Conservation (phyloP, 768 basidiomycete species). For the Strobilomyces echinocephalus region DNA sequence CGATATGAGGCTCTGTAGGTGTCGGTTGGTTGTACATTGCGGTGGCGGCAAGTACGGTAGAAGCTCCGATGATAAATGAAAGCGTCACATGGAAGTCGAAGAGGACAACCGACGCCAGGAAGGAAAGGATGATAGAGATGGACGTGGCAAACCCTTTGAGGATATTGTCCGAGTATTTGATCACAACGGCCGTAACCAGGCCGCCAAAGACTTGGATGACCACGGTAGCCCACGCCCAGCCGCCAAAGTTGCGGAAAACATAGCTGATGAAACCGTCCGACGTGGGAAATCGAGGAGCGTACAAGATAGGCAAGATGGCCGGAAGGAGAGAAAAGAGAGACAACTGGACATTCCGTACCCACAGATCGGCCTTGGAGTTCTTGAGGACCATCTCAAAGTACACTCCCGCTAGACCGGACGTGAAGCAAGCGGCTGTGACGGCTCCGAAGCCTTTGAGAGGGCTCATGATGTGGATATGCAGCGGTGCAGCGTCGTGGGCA, state of each 20-base stretch:
- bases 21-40: constrained; percentile 89
- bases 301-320: constrained; percentile 78
- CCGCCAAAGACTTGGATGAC: constrained; percentile 88
- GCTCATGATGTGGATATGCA: constrained; percentile 70
- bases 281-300: constrained; percentile 36
- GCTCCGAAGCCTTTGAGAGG: constrained; percentile 79
- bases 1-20: constrained; percentile 34
- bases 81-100: constrained; percentile 89
- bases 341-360: constrained; percentile 88
- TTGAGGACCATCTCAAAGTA: constrained; percentile 95
- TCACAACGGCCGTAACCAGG: constrained; percentile 89
- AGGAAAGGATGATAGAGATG: constrained; percentile 90
- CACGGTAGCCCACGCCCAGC: constrained; percentile 96
- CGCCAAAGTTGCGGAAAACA: constrained; percentile 82
- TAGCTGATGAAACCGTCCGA: constrained; percentile 49
- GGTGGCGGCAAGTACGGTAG: constrained; percentile 82
- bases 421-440: constrained; percentile 81
- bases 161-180: constrained; percentile 95
- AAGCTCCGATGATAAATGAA: constrained; percentile 80
- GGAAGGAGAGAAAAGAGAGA: constrained; percentile 89
- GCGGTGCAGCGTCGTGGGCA: constrained; percentile 58
- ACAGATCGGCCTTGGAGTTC: constrained; percentile 75
- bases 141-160: constrained; percentile 97
- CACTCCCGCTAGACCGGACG: constrained; percentile 85
- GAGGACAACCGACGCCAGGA: constrained; percentile 85